Evolutionary conservation across 83 land plant species (phyloP), one percentile per base, ranked within the genome.

Genomic region (Picea abies): DNA sequence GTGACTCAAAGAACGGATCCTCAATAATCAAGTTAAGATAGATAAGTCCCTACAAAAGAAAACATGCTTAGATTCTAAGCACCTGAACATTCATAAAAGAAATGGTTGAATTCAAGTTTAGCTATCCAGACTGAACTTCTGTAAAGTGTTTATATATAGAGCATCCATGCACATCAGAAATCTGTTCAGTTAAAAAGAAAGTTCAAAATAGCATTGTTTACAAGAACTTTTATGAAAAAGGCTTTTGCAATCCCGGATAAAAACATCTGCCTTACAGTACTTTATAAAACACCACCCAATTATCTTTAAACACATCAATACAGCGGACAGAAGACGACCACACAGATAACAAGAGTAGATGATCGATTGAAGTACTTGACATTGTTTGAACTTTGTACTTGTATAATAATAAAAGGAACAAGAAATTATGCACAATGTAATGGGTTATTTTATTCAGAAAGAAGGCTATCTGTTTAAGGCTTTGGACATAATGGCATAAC

Each of bases 11-110:
- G 76, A 67, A 82, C 22, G 85, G 80, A 32, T 81, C 72, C n/a
- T 80, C 86, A 66, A 85, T 83, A 32, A 87, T 88, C 87, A 85
- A 84, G 47, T 89, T 91, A 76, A 92, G 84, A 84, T 88, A 94
- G 63, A 94, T 23, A 62, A 97, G 86, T 9, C 99, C 98, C 99
- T 97, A 92, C 68, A 86, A 77, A 80, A 23, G 22, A 58, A 35
- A 32, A 22, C 14, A 63, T 79, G 1, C 35, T 35, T 35, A 47
- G 84, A 82, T 49, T 81, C n/a, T 47, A n/a, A 14, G 84, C 52
- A 68, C 49, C 17, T 70, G 20, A 20, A 70, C 7, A 70, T 71
- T 4, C 20, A 16, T 71, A 39, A 16, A 39, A 1, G 12, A 22
- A 71, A 41, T 5, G 20, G n/a, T 15, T 19, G n/a, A 71, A 7